Evolutionary conservation across 2,329 filamentous ascomycete species (phyloP), one percentile per base, ranked within the genome.

Genomic region (Apiospora malaysiana): DNA sequence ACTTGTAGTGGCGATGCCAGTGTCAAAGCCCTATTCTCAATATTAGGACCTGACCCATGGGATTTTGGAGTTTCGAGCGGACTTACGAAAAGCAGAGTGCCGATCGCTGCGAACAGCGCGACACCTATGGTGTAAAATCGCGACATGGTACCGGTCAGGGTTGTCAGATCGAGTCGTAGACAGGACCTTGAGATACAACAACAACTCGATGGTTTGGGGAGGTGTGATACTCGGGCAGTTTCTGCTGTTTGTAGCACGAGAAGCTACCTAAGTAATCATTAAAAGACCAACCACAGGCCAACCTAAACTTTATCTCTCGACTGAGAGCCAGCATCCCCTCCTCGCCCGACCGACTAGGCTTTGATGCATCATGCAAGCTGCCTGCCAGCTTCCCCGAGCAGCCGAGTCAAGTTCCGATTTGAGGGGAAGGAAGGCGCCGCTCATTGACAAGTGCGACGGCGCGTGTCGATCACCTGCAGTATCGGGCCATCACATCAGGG

Each of bases 1-100:
- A 86, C 84, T 89, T 21, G 87, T 89, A 16, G 88, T 90, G 5
- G 87, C 87, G 70, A 89, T 89, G 40, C 88, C 88, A 0, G 87
- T 89, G 76, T 89, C 88, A 71, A 89, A 89, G 2, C 87, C 88
- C 86, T 87, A 32, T 3, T 3, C 6, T 0, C 21, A 40, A 18
- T 40, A 9, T 63, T 14, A 63, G 43, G 46, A 69, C 66, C 68
- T 40, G 25, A 37, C 72, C 47, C 45, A 49, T 16, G 10, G 14
- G 23, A 18, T 21, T 6, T 59, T 27, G n/a, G 23, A n/a, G 14
- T 40, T 56, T 47, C 32, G 18, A 14, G 32, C 27, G 56, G 23
- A 77, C 85, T 56, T 82, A 87, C 86, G 77, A 88, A 90, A 70
- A 89, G 81, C 77, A 89, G 89, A 0, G 88, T 89, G 73, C 87